Conservation (phyloP, 2,329 filamentous ascomycete genomes). For the Ceratocystiopsis minuta region DNA sequence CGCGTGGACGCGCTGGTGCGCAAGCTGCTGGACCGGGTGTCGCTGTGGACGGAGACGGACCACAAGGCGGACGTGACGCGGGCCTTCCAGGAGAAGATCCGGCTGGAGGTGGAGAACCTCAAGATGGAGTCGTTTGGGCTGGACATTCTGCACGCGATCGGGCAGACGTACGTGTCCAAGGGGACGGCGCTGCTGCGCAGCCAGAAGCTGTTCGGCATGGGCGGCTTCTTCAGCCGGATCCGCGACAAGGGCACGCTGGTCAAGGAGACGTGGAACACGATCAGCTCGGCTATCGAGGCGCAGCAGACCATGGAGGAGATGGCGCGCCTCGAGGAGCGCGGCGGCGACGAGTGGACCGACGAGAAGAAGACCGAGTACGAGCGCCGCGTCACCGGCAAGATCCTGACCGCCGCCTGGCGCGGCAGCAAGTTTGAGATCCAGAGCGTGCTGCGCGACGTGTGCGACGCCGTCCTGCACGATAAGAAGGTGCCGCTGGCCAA, state of each 20-base stretch:
- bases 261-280: slow-evolving; percentile 98
- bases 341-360: slow-evolving; percentile 95
- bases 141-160: slow-evolving; percentile 90
- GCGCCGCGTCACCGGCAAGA: slow-evolving; percentile 90
- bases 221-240: slow-evolving; percentile 81
- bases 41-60: slow-evolving; percentile 94
- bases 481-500: slow-evolving; percentile 67
- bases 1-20: slow-evolving; percentile 67
- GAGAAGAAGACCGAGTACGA: slow-evolving; percentile 94
- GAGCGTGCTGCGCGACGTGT: slow-evolving; percentile 84
- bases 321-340: slow-evolving; percentile 86
- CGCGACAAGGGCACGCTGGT: slow-evolving; percentile 94
- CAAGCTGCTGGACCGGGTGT: slow-evolving; percentile 79
- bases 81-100: slow-evolving; percentile 87
- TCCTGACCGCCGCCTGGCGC: slow-evolving; percentile 87
- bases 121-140: slow-evolving; percentile 99
- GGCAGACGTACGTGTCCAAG: slow-evolving; percentile 77
- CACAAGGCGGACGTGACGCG: slow-evolving; percentile 67
- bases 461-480: slow-evolving; percentile 67
- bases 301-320: slow-evolving; percentile 99
- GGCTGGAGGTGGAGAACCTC: slow-evolving; percentile 86
- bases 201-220: slow-evolving; percentile 92
- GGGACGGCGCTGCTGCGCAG: slow-evolving; percentile 76
- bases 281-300: slow-evolving; percentile 86
- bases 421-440: slow-evolving; percentile 98